These are phyloP conservation scores for Colletotrichum euphorbiae DNA, from an alignment of 2,329 filamentous ascomycete genomes.

Conservation along the genomic window DNA sequence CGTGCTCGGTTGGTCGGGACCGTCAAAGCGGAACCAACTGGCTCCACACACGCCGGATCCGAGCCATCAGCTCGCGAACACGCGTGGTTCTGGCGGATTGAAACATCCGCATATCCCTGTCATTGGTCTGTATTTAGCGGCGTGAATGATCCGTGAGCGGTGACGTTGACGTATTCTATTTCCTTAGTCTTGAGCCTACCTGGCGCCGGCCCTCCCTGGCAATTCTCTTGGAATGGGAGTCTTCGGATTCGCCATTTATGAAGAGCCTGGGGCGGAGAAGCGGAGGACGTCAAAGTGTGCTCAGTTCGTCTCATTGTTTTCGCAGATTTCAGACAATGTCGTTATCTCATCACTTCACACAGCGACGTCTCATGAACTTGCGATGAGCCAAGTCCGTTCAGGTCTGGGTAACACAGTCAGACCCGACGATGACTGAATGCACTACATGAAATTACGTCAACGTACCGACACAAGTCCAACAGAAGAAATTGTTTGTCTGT, in stretches of 20 bases:
- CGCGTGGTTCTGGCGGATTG: slow-evolving; percentile 13
- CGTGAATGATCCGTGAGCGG: neutral
- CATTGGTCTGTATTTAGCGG: neutral
- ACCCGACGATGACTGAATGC: neutral
- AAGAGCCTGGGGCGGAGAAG: too few species aligned
- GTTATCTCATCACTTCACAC: too few species aligned
- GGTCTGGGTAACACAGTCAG: neutral
- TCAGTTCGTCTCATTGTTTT: too few species aligned
- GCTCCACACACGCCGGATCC: neutral
- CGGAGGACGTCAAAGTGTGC: too few species aligned
- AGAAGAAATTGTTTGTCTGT: neutral
- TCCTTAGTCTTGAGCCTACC: neutral
- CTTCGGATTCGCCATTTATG: too few species aligned
- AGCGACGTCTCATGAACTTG: neutral
- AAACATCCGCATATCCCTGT: slow-evolving; percentile 17
- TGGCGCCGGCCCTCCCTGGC: neutral
- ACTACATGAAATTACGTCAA: neutral
- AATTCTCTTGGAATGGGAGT: too few species aligned
- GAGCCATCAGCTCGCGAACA: neutral
- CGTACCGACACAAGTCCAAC: neutral
- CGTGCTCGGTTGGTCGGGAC: slow-evolving; percentile 6
- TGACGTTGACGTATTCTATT: slow-evolving; percentile 1
- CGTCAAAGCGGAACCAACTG: slow-evolving; percentile 21
- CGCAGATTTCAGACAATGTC: too few species aligned
- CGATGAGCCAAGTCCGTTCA: neutral